These are phyloP conservation scores for Rhynchosporium secalis DNA, from an alignment of 2,329 filamentous ascomycete species.

Conservation along the genomic window DNA sequence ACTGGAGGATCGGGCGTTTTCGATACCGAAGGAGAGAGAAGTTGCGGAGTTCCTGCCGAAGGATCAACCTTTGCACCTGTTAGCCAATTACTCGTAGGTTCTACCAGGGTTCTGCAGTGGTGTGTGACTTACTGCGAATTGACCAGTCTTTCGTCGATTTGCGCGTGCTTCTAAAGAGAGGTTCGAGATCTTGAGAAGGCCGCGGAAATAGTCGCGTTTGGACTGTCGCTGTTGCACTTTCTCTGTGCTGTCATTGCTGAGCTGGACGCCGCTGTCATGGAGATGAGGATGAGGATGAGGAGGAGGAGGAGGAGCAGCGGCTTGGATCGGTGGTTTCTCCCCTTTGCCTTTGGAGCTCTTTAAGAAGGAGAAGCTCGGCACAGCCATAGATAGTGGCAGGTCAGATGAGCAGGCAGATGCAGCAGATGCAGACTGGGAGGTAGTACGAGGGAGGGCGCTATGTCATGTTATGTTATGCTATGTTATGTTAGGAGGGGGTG, in stretches of 20 bases:
- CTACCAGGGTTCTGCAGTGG: neutral
- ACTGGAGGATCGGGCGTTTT: slow-evolving; percentile 18
- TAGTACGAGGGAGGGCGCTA: too few relatives aligned
- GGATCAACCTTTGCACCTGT: neutral
- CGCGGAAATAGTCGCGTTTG: slow-evolving; percentile 40
- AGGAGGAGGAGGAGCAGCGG: neutral
- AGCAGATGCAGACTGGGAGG: too few relatives aligned
- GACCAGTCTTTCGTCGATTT: slow-evolving; percentile 27
- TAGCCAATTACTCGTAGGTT: neutral
- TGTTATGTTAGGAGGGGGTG: too few relatives aligned
- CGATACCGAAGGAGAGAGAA: slow-evolving; percentile 11
- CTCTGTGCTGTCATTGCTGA: slow-evolving; percentile 26
- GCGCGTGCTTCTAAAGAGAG: slow-evolving; percentile 22
- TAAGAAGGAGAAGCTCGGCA: slow-evolving; percentile 38
- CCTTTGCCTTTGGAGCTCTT: slow-evolving; percentile 25
- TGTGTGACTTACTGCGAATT: slow-evolving; percentile 22
- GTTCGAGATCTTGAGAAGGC: slow-evolving; percentile 36
- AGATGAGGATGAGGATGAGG: too few relatives aligned
- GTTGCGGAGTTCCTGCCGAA: neutral
- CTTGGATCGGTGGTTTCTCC: neutral
- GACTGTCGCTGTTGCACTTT: slow-evolving; percentile 37
- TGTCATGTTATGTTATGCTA: too few relatives aligned
- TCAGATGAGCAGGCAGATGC: neutral
- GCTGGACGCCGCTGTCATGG: slow-evolving; percentile 21
- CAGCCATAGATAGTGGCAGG: neutral